Percentiles rank a stretch among this genome's conserved stretches.
Evolutionary conservation across 2,329 filamentous ascomycete species (phyloP).

Genomic region (Erysiphe pulchra): DNA sequence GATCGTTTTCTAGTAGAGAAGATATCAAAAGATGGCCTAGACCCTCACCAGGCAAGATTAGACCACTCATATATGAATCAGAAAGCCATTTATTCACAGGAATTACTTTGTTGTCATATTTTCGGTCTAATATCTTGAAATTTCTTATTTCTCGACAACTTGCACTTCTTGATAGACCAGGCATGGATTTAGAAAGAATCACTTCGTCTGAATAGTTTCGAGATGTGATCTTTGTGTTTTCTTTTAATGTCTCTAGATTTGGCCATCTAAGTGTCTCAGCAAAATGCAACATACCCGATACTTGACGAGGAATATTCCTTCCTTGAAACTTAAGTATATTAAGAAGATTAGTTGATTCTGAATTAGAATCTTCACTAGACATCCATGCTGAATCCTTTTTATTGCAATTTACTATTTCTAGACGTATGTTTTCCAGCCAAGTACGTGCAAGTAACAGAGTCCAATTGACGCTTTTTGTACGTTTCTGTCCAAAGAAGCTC

Average conservation of each 20-base stretch:
- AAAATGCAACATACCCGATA: slow-evolving; percentile 36
- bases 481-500: slow-evolving; percentile 33
- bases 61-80: slow-evolving; percentile 38
- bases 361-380: slow-evolving; percentile 13
- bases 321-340: slow-evolving; percentile 14
- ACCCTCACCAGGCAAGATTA: slow-evolving; percentile 37
- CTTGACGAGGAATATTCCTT: slow-evolving; percentile 29
- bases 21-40: slow-evolving; percentile 39
- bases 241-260: slow-evolving; percentile 20
- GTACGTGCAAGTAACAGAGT: slow-evolving; percentile 35
- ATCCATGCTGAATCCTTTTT: slow-evolving; percentile 11
- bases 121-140: background rate
- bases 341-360: slow-evolving; percentile 16
- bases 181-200: background rate
- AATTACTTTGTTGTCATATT: too few relatives aligned
- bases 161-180: background rate
- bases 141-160: background rate
- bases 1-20: slow-evolving; percentile 36
- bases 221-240: slow-evolving; percentile 7
- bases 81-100: slow-evolving; percentile 33
- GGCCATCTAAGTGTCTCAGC: slow-evolving; percentile 37
- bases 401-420: slow-evolving; percentile 14
- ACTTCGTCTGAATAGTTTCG: slow-evolving; percentile 4
- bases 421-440: slow-evolving; percentile 42
- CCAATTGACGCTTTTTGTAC: slow-evolving; percentile 37